Conservation (phyloP, 1,139 yeast genomes). For the Yamadazyma siamensis region DNA sequence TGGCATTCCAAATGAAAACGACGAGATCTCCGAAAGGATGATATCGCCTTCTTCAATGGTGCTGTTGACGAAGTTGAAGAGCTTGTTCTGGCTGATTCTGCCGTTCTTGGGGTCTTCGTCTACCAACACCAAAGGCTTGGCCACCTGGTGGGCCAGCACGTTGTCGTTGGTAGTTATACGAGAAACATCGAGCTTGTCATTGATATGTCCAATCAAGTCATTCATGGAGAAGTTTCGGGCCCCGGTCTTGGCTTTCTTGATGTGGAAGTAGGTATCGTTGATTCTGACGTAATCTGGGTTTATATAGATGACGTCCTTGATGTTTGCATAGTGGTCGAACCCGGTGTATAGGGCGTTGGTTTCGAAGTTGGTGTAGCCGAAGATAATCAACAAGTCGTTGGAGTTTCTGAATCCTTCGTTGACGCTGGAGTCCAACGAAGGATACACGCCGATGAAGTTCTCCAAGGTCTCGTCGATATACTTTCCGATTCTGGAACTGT, state of each 20-base stretch:
- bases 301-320: constrained; percentile 23
- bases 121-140: constrained; percentile 5
- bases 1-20: constrained; percentile 68
- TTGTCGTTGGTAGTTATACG: constrained; percentile 13
- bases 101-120: constrained; percentile 13
- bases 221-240: constrained; percentile 19
- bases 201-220: constrained; percentile 17
- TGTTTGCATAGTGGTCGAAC: constrained; percentile 17
- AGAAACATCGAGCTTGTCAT: constrained; percentile 12
- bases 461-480: constrained; percentile 59
- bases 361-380: constrained; percentile 55
- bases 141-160: constrained; percentile 8
- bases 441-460: constrained; percentile 62
- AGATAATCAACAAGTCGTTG: constrained; percentile 47
- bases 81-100: constrained; percentile 23
- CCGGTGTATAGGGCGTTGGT: constrained; percentile 41
- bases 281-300: constrained; percentile 35
- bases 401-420: constrained; percentile 27
- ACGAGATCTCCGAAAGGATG: constrained; percentile 72
- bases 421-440: constrained; percentile 18
- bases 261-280: constrained; percentile 20
- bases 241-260: constrained; percentile 19
- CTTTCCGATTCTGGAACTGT: constrained; percentile 44
- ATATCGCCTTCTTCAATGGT: constrained; percentile 59
- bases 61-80: constrained; percentile 28